Conservation (phyloP, 192 early-diverging fungal genomes). For the Phlyctochytrium bullatum region DNA sequence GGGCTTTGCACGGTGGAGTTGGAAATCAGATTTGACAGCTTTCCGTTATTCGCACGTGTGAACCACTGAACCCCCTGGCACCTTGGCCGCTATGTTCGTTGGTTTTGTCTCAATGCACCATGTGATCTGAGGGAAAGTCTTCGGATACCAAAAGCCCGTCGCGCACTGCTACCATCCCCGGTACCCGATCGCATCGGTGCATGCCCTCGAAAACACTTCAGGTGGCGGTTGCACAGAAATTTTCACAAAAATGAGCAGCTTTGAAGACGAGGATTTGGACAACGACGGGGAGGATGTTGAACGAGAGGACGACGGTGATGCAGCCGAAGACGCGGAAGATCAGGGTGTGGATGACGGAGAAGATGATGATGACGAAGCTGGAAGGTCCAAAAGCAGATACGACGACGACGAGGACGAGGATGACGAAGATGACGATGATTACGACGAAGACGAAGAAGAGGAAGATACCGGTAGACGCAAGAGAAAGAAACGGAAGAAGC, state of each 20-base stretch:
- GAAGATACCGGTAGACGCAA: background rate
- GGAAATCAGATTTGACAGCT: no score
- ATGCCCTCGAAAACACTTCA: no score
- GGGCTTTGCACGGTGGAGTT: no score
- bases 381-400: no score
- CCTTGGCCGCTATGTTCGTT: background rate
- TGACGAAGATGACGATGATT: slow-evolving; percentile 18
- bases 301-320: background rate
- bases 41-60: background rate
- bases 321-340: slow-evolving; percentile 9
- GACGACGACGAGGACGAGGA: slow-evolving; percentile 19
- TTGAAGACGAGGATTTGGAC: no score
- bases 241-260: no score
- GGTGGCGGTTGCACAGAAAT: no score
- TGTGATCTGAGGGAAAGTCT: background rate
- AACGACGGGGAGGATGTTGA: background rate
- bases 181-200: slow-evolving; percentile 4
- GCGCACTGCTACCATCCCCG: slow-evolving; percentile 5
- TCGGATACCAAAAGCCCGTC: slow-evolving; percentile 1
- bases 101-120: background rate
- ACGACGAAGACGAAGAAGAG: slow-evolving; percentile 24
- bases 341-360: slow-evolving; percentile 10
- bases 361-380: slow-evolving; percentile 7
- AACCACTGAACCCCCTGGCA: slow-evolving; percentile 1
- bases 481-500: slow-evolving; percentile 5